phyloP scores from a whole-genome alignment of 2,329 filamentous ascomycete species.

The Phialophora macrospora region DNA sequence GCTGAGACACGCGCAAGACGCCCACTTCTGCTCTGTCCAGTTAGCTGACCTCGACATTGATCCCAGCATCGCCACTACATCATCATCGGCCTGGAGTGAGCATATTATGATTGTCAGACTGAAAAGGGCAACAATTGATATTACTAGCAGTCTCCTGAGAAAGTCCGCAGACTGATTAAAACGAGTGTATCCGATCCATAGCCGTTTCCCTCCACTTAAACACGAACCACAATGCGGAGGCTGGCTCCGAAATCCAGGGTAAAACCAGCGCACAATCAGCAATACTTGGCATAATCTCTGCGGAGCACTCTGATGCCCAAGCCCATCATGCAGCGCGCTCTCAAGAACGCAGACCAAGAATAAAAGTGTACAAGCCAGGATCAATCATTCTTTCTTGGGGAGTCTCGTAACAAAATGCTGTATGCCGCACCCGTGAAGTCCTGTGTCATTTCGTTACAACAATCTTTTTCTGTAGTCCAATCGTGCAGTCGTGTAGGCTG shows the following conservation, averaged over 20 bases:
- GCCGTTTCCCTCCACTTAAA: constrained; percentile 20
- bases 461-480: constrained; percentile 39
- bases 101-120: background rate
- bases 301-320: constrained; percentile 18
- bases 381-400: constrained; percentile 34
- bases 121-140: constrained; percentile 16
- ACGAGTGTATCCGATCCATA: constrained; percentile 34
- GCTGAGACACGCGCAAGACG: background rate
- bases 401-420: constrained; percentile 34
- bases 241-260: constrained; percentile 24
- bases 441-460: constrained; percentile 38
- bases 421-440: constrained; percentile 33
- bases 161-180: constrained; percentile 29
- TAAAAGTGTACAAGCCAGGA: constrained; percentile 35
- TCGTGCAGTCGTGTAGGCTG: constrained; percentile 40
- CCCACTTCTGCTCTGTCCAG: background rate
- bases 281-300: constrained; percentile 17
- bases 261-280: constrained; percentile 20
- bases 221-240: constrained; percentile 23
- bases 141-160: constrained; percentile 23
- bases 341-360: constrained; percentile 19
- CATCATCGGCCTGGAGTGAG: background rate
- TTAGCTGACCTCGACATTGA: background rate
- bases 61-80: background rate
- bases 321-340: constrained; percentile 26